Conservation (phyloP, 148 eudicot species). For the Vaccinium darrowii region DNA sequence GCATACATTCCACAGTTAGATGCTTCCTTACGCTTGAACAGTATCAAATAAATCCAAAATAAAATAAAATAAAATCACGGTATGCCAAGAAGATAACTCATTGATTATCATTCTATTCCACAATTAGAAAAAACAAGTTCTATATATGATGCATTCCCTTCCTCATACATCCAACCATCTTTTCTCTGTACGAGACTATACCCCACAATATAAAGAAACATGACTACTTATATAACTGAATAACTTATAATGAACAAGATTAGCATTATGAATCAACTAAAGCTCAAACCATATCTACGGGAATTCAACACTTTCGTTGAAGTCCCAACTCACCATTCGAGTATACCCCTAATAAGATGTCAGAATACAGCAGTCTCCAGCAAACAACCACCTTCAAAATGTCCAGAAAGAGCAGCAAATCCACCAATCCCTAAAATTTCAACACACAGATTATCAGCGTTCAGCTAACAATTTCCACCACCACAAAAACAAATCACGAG, state of each 20-base stretch:
- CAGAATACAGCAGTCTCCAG: slow-evolving; percentile 2
- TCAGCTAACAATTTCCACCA: background rate
- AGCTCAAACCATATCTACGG: background rate
- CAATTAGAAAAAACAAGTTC: background rate
- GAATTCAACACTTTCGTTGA: background rate
- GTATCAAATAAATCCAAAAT: background rate
- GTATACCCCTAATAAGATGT: slow-evolving; percentile 1
- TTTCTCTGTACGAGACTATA: background rate
- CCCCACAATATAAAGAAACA: background rate
- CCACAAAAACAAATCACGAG: background rate
- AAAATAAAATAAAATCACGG: background rate
- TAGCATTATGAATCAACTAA: background rate
- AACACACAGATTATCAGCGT: background rate
- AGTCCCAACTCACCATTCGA: background rate
- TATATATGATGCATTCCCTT: background rate
- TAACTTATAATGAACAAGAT: slow-evolving; percentile 10
- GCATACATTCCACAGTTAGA: background rate
- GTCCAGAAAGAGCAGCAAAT: slow-evolving; percentile 7
- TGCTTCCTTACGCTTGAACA: slow-evolving; percentile 9
- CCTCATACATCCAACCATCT: slow-evolving; percentile 1
- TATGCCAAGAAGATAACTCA: slow-evolving; percentile 1
- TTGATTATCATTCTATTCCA: background rate
- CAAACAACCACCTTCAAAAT: slow-evolving; percentile 7
- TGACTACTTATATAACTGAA: background rate
- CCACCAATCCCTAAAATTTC: slow-evolving; percentile 15